Conservation (phyloP, 805 yeast species). For the Spathaspora arborariae region DNA sequence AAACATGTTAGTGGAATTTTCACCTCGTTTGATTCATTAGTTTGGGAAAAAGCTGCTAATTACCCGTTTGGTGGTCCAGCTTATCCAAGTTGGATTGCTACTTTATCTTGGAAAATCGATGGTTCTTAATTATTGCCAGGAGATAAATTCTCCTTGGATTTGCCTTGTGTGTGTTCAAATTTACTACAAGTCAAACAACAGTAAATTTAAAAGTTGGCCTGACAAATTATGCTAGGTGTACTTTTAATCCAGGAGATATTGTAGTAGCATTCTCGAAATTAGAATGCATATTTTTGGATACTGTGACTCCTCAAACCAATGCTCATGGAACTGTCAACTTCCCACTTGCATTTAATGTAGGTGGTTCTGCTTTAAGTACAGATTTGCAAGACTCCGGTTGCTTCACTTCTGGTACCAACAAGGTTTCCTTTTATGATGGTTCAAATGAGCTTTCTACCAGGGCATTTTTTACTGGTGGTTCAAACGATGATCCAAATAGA, state of each 20-base stretch:
- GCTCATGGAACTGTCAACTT: conserved; percentile 13
- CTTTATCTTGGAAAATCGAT: conserved; percentile 18
- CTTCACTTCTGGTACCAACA: conserved; percentile 12
- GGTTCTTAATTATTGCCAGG: conserved; percentile 15
- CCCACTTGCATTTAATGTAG: conserved; percentile 15
- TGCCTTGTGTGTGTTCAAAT: conserved; percentile 26
- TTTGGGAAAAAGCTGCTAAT: conserved; percentile 4
- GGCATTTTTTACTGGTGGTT: conserved; percentile 7
- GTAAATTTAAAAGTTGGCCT: conserved; percentile 13
- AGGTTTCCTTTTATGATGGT: conserved; percentile 16
- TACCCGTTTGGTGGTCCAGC: conserved; percentile 4
- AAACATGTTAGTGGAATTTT: conserved; percentile 12
- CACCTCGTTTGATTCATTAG: conserved; percentile 12
- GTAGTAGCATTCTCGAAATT: conserved; percentile 14
- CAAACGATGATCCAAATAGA: not conserved
- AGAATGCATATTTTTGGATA: not conserved
- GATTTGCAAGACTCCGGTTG: conserved; percentile 13
- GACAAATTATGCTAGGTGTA: conserved; percentile 16
- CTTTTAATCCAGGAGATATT: conserved; percentile 14
- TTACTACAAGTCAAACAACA: conserved; percentile 12
- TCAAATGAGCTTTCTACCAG: conserved; percentile 9
- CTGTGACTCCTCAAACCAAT: conserved; percentile 4
- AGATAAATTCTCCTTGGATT: conserved; percentile 22
- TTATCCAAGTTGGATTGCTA: conserved; percentile 15
- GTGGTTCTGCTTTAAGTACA: conserved; percentile 10